Evolutionary conservation across 1,139 yeast genomes (phyloP).

Genomic region (Diutina rugosa): DNA sequence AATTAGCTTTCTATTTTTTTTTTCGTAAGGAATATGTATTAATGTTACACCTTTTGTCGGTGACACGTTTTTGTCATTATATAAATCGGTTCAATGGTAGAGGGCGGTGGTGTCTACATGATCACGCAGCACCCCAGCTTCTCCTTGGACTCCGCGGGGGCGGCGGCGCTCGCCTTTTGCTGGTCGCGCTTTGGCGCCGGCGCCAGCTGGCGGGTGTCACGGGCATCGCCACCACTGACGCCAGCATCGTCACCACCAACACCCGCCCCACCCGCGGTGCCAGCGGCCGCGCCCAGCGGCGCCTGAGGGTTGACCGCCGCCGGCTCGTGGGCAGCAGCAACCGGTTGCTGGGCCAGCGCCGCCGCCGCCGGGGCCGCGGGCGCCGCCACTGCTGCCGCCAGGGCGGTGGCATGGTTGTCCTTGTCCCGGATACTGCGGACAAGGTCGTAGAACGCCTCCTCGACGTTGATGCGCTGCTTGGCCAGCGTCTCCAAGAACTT

Average conservation of each 20-base stretch:
- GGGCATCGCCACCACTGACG: background rate
- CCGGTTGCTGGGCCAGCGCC: background rate
- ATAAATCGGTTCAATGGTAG: too few relatives aligned
- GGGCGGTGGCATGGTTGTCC: conserved; percentile 13
- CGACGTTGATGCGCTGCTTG: conserved; percentile 85
- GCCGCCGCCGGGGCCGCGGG: conserved; percentile 6
- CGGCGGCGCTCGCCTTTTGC: background rate
- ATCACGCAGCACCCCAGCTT: conserved; percentile 35
- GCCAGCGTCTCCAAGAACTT: conserved; percentile 91
- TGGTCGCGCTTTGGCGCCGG: conserved; percentile 1
- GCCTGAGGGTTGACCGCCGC: background rate
- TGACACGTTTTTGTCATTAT: background rate
- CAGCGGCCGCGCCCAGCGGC: background rate
- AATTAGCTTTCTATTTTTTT: conserved; percentile 28
- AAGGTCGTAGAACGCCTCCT: conserved; percentile 73
- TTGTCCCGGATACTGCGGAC: conserved; percentile 49
- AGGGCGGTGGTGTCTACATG: conserved; percentile 11
- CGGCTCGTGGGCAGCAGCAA: background rate
- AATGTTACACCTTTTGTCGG: background rate
- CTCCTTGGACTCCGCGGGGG: conserved; percentile 16
- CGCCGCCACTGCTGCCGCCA: conserved; percentile 4
- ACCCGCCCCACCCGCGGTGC: background rate
- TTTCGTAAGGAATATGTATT: background rate
- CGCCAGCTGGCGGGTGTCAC: background rate
- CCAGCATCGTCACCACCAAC: too few relatives aligned